Evolutionary conservation across 2,329 filamentous ascomycete species (phyloP).

Genomic region (Penicillium sp.): DNA sequence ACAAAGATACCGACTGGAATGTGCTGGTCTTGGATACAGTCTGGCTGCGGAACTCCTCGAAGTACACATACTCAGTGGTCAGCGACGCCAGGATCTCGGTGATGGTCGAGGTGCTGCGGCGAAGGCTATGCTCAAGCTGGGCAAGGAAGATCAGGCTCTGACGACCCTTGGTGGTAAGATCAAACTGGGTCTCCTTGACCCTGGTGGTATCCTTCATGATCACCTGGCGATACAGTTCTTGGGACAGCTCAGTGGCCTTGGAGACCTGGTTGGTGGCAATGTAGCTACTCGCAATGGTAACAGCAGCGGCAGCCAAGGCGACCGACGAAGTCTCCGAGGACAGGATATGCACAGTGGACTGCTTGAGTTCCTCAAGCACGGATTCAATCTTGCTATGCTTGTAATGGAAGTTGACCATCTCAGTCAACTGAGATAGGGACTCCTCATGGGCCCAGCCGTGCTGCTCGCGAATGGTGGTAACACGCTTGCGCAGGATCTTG

Average conservation of each 20-base stretch:
- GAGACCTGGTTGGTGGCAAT: constrained; percentile 33
- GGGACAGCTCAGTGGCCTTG: constrained; percentile 32
- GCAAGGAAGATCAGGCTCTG: constrained; percentile 46
- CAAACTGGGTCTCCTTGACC: constrained; percentile 27
- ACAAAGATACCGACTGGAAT: constrained; percentile 37
- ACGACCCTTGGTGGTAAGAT: constrained; percentile 35
- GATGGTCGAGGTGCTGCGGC: constrained; percentile 32
- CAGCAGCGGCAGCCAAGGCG: constrained; percentile 34
- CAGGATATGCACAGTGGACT: constrained; percentile 35
- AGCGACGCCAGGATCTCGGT: constrained; percentile 46
- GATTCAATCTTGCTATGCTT: constrained; percentile 33
- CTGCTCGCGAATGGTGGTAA: constrained; percentile 28
- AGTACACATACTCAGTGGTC: constrained; percentile 45
- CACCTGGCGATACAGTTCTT: constrained; percentile 42
- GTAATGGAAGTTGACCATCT: constrained; percentile 36
- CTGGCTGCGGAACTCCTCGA: constrained; percentile 39
- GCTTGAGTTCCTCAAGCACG: constrained; percentile 34
- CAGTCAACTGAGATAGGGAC: constrained; percentile 36
- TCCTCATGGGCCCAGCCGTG: constrained; percentile 43
- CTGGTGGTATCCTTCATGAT: constrained; percentile 37
- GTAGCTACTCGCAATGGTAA: constrained; percentile 38
- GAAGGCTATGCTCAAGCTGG: constrained; percentile 44
- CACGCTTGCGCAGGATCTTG: constrained; percentile 31
- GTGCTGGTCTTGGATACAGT: constrained; percentile 37
- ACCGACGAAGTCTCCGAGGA: constrained; percentile 31